Percentiles rank a stretch among this genome's conserved stretches.
phyloP scores from a whole-genome alignment of 805 yeast genomes.

The Metschnikowia picachoensis region DNA sequence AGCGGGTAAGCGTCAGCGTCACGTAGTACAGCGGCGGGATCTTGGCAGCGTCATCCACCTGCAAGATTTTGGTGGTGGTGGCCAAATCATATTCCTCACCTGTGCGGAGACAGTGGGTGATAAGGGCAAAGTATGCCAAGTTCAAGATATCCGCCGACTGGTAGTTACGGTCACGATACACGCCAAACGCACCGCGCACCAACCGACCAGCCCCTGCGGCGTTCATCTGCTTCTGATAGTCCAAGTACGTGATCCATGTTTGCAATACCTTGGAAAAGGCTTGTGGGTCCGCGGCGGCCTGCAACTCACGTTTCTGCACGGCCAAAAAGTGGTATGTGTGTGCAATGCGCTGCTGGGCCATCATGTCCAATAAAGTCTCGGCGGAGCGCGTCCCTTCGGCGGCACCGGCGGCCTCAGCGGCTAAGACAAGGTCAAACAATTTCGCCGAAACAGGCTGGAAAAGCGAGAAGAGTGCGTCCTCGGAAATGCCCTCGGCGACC shows the following conservation, averaged over 20 bases:
- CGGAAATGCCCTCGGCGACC: constrained; percentile 28
- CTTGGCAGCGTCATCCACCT: constrained; percentile 15
- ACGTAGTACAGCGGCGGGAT: constrained; percentile 21
- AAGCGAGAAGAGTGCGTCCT: constrained; percentile 20
- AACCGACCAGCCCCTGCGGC: constrained; percentile 5
- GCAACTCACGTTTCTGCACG: constrained; percentile 16
- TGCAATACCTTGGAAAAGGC: constrained; percentile 25
- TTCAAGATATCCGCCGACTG: constrained; percentile 18
- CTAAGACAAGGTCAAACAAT: constrained; percentile 19
- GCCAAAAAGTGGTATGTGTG: constrained; percentile 30
- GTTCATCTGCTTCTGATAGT: constrained; percentile 17
- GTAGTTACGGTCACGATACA: constrained; percentile 14
- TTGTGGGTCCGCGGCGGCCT: constrained; percentile 6
- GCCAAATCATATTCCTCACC: constrained; percentile 21
- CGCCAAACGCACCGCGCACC: constrained; percentile 7
- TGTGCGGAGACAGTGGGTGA: constrained; percentile 26
- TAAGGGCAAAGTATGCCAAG: constrained; percentile 34
- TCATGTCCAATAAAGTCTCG: constrained; percentile 23
- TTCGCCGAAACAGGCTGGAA: constrained; percentile 29
- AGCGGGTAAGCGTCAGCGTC: constrained; percentile 16
- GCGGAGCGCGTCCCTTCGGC: constrained; percentile 13
- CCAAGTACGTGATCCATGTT: constrained; percentile 33
- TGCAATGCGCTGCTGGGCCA: constrained; percentile 29
- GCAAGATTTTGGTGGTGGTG: constrained; percentile 28
- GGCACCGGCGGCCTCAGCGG: constrained; percentile 13